phyloP scores from a whole-genome alignment of 495 filamentous ascomycete genomes.

The Penicillium ucsense region DNA sequence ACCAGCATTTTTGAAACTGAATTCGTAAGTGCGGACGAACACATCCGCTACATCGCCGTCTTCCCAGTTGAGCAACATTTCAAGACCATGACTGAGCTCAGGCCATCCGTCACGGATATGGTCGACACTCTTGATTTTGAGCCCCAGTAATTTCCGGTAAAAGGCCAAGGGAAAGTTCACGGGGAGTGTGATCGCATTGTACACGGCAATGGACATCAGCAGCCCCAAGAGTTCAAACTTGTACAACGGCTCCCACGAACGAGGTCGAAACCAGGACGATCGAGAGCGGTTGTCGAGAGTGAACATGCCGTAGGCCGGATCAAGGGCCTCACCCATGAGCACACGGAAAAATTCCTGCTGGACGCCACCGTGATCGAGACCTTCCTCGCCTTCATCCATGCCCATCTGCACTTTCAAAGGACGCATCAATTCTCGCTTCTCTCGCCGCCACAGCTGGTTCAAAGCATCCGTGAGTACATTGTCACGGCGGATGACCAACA shows the following conservation, averaged over 20 bases:
- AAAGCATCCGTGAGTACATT: conserved; percentile 68
- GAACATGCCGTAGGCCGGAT: conserved; percentile 70
- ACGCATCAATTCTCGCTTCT: conserved; percentile 69
- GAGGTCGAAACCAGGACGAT: conserved; percentile 81
- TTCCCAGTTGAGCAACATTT: conserved; percentile 60
- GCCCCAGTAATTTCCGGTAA: conserved; percentile 68
- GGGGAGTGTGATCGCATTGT: conserved; percentile 85
- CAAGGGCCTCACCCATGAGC: conserved; percentile 64
- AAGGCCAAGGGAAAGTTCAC: conserved; percentile 77
- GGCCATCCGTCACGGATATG: conserved; percentile 86
- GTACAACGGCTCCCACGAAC: conserved; percentile 69
- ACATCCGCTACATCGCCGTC: conserved; percentile 73
- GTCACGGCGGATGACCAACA: conserved; percentile 64
- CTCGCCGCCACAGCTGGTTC: conserved; percentile 78
- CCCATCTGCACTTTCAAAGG: conserved; percentile 85
- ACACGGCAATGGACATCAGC: conserved; percentile 82
- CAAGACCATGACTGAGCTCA: conserved; percentile 62
- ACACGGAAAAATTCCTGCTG: conserved; percentile 92
- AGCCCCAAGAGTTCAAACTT: conserved; percentile 86
- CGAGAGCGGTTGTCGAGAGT: conserved; percentile 61
- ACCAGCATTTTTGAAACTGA: conserved; percentile 64
- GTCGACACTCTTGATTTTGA: conserved; percentile 52
- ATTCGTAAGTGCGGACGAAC: conserved; percentile 75
- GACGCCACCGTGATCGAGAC: conserved; percentile 86
- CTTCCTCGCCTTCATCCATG: conserved; percentile 72